Percentiles rank a stretch among this genome's conserved stretches.
Conservation (phyloP, 139 green algal genomes). For the Chlamydomonas schloesseri region DNA sequence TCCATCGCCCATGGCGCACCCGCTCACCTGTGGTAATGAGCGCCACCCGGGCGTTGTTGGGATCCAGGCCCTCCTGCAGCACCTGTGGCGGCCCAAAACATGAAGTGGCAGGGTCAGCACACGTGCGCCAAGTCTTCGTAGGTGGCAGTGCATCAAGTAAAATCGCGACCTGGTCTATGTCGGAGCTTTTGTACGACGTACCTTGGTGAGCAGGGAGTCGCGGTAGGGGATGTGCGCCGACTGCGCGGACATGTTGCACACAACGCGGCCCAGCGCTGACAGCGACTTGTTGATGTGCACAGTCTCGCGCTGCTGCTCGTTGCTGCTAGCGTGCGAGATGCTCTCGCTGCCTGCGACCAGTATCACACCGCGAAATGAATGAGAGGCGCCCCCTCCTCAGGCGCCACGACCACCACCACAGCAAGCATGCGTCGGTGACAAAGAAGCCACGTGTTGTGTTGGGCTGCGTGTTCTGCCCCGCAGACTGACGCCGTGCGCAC, state of each 20-base stretch:
- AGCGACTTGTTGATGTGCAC: constrained; percentile 90
- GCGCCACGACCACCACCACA: no score
- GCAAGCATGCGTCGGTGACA: no score
- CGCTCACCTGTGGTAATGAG: constrained; percentile 1
- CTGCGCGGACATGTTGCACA: not conserved
- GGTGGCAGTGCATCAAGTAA: no score
- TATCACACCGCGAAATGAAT: no score
- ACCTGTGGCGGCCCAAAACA: constrained; percentile 15
- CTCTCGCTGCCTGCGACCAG: constrained; percentile 88
- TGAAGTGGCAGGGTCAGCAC: no score
- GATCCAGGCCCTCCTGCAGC: constrained; percentile 22
- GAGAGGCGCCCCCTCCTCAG: no score
- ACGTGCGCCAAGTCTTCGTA: no score
- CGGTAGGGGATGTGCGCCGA: constrained; percentile 53
- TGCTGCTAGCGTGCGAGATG: constrained; percentile 74
- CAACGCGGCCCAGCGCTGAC: constrained; percentile 83
- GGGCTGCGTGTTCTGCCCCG: no score
- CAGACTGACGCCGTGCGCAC: not conserved
- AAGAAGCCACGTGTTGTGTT: no score
- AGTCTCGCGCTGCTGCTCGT: constrained; percentile 79
- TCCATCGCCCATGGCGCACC: no score
- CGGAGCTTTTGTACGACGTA: no score
- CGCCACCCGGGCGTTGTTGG: constrained; percentile 18
- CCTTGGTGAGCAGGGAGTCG: constrained; percentile 83
- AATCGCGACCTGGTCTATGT: no score